phyloP scores from a whole-genome alignment of 2,329 filamentous ascomycete species.

The Clathrospora elynae region DNA sequence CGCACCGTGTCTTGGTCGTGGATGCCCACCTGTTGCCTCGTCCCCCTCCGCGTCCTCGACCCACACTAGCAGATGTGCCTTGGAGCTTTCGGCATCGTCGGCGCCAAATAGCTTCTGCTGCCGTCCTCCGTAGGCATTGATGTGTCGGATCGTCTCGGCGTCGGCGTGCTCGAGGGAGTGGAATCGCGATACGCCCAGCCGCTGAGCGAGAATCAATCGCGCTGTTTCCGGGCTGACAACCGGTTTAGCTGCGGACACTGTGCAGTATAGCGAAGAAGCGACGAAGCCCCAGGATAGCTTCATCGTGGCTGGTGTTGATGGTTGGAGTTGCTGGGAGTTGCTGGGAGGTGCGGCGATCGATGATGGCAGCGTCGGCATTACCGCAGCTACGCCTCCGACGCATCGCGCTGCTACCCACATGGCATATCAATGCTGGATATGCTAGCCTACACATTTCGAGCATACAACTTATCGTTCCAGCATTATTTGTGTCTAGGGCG shows the following conservation, averaged over 20 bases:
- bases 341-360: constrained; percentile 28
- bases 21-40: constrained; percentile 38
- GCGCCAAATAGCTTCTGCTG: constrained; percentile 50
- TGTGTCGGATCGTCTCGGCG: constrained; percentile 50
- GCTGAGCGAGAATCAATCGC: constrained; percentile 57
- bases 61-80: constrained; percentile 46
- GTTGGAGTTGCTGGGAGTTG: constrained; percentile 33
- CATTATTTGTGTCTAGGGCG: constrained; percentile 5
- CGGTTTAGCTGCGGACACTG: constrained; percentile 40
- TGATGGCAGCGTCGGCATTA: no score
- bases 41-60: constrained; percentile 49
- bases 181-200: constrained; percentile 57
- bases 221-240: constrained; percentile 51
- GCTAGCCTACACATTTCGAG: background rate
- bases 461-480: background rate
- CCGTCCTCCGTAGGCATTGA: constrained; percentile 54
- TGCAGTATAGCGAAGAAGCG: constrained; percentile 49
- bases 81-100: constrained; percentile 25
- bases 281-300: constrained; percentile 51
- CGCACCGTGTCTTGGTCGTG: background rate
- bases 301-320: constrained; percentile 51
- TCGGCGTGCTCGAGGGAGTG: constrained; percentile 51
- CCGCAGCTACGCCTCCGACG: constrained; percentile 1
- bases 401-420: no score
- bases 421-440: no score